Percentiles rank a stretch among this genome's conserved stretches.
Conservation (phyloP, 257 asterid genomes). For the Verbena officinalis region DNA sequence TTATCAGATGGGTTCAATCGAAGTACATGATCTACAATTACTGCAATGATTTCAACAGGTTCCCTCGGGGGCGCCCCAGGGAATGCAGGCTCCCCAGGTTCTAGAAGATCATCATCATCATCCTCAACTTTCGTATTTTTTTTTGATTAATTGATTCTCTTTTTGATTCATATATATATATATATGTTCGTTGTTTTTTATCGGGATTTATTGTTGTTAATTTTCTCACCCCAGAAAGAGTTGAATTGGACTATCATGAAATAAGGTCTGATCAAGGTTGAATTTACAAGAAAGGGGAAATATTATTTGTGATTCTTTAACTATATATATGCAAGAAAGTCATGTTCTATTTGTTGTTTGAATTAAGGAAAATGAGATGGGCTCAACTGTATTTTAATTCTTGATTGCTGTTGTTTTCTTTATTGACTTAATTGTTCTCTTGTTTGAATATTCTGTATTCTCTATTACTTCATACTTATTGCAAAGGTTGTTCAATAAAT, state of each 20-base stretch:
- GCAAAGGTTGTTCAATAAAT: not conserved
- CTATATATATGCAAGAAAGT: not conserved
- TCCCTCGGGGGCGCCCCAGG: constrained; percentile 42
- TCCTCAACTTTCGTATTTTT: not conserved
- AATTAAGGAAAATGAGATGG: not conserved
- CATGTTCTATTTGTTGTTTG: not conserved
- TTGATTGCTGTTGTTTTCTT: not conserved
- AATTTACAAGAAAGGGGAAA: not conserved
- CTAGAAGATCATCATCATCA: constrained; percentile 14
- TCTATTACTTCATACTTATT: not conserved
- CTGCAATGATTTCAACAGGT: constrained; percentile 44
- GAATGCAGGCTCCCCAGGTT: constrained; percentile 51
- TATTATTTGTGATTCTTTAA: not conserved
- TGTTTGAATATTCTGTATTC: not conserved
- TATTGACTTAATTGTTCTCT: not conserved
- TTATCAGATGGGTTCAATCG: constrained; percentile 44
- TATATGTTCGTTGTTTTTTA: no score
- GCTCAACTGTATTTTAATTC: not conserved
- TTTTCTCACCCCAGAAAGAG: not conserved
- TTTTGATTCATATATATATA: not conserved
- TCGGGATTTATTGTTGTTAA: not conserved
- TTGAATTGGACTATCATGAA: no score
- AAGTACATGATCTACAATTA: constrained; percentile 47
- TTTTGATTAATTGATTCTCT: not conserved
- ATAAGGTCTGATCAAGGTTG: no score